These are phyloP conservation scores for Pseudozyma thailandica DNA, from an alignment of 1,284 basidiomycete species.

Conservation along the genomic window DNA sequence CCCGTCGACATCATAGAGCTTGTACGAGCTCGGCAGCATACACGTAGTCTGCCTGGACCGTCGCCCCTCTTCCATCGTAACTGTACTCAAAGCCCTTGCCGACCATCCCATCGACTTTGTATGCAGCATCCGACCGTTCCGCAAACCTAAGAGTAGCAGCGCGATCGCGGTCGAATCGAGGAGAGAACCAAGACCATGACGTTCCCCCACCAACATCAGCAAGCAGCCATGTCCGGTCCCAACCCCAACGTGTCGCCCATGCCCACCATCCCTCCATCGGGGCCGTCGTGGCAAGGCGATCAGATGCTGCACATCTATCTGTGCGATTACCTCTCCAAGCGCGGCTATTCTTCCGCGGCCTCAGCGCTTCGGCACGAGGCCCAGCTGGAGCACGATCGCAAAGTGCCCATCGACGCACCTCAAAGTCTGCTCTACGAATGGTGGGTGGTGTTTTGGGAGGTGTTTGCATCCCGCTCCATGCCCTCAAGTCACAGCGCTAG, in stretches of 20 bases:
- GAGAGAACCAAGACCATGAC: too few relatives aligned
- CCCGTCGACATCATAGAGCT: too few relatives aligned
- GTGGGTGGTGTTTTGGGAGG: constrained; percentile 48
- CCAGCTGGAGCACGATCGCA: constrained; percentile 15
- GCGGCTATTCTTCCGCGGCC: constrained; percentile 30
- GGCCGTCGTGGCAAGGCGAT: constrained; percentile 30
- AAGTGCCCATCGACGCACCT: constrained; percentile 45
- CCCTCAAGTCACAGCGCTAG: too few relatives aligned
- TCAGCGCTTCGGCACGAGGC: constrained; percentile 27
- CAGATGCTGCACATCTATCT: constrained; percentile 49
- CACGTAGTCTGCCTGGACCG: too few relatives aligned
- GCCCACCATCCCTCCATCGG: neutral
- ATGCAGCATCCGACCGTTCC: too few relatives aligned
- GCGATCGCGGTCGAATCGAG: too few relatives aligned
- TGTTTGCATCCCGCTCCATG: constrained; percentile 27
- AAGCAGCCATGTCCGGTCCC: neutral
- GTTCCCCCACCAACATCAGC: too few relatives aligned
- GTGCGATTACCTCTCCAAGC: constrained; percentile 45
- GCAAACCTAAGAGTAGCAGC: too few relatives aligned
- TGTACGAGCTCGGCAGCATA: too few relatives aligned
- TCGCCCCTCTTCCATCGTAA: too few relatives aligned
- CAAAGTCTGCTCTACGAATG: constrained; percentile 46
- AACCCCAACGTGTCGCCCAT: neutral
- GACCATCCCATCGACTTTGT: too few relatives aligned
- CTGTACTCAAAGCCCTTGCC: too few relatives aligned